Conservation (phyloP, 805 yeast genomes). For the Monosporozyma unispora region DNA sequence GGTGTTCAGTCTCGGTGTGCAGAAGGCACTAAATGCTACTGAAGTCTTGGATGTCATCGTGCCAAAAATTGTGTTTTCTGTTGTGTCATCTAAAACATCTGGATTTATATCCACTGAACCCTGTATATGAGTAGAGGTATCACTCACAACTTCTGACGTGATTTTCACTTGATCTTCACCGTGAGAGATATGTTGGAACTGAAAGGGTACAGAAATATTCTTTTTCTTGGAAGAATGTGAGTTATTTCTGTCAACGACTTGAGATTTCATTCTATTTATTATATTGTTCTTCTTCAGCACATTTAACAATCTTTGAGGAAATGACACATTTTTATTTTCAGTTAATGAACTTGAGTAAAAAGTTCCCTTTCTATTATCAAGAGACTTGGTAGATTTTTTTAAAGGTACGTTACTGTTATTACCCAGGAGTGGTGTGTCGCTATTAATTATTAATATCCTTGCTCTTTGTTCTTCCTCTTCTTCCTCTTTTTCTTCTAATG, state of each 20-base stretch:
- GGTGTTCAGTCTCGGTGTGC: constrained; percentile 1
- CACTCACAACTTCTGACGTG: background rate
- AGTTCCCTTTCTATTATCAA: background rate
- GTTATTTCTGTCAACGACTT: background rate
- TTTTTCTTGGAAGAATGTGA: background rate
- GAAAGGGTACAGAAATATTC: constrained; percentile 32
- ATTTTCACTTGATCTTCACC: constrained; percentile 17
- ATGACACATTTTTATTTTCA: constrained; percentile 8
- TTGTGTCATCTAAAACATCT: background rate
- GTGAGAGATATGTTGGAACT: constrained; percentile 34
- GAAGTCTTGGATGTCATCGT: background rate
- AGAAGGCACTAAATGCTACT: constrained; percentile 2
- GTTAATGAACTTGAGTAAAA: background rate
- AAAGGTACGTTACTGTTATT: constrained; percentile 3
- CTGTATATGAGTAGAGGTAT: background rate
- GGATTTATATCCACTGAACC: background rate
- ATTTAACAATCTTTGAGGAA: constrained; percentile 15
- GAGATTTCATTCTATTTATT: constrained; percentile 7
- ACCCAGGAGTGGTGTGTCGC: constrained; percentile 20
- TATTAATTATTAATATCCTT: constrained; percentile 20
- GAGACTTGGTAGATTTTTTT: background rate
- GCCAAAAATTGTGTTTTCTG: background rate
- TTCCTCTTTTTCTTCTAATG: background rate
- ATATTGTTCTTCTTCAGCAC: constrained; percentile 16
- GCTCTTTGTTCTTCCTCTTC: background rate